A percentile compares a stretch with the other conserved stretches of the same genome.
These are phyloP conservation scores for Sphenostylis stenocarpa DNA, from an alignment of 306 rosid genomes.

Conservation along the genomic window DNA sequence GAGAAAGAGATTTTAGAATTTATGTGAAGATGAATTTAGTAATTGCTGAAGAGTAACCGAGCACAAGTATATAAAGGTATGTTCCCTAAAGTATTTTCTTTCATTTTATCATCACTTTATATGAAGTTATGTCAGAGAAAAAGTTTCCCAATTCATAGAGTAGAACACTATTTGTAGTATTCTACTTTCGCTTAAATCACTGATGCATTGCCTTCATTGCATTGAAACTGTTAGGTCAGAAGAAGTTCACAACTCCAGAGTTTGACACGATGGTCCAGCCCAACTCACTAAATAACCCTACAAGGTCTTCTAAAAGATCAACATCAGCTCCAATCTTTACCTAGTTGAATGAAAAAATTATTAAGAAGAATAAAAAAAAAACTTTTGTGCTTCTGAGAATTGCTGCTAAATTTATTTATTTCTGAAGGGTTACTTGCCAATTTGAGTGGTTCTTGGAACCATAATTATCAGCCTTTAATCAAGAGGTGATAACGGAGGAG, in stretches of 20 bases:
- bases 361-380: background rate
- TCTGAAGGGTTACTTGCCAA: constrained; percentile 1
- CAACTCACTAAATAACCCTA: background rate
- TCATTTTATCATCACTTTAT: background rate
- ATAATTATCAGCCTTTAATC: background rate
- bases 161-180: background rate
- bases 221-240: constrained; percentile 3
- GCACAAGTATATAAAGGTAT: too few relatives aligned
- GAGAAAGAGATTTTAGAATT: too few relatives aligned
- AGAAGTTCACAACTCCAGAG: constrained; percentile 5
- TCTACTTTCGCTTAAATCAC: background rate
- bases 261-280: background rate
- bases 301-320: background rate
- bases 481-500: background rate
- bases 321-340: background rate
- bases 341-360: background rate
- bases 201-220: constrained; percentile 7
- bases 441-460: background rate
- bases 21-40: too few relatives aligned
- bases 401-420: background rate
- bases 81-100: too few relatives aligned
- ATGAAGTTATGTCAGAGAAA: background rate
- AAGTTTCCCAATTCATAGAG: background rate
- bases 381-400: background rate
- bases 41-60: too few relatives aligned